A percentile compares a stretch with the other conserved stretches of the same genome.
Conservation (phyloP, 1,284 basidiomycete genomes). For the Fomitiporia mediterranea region DNA sequence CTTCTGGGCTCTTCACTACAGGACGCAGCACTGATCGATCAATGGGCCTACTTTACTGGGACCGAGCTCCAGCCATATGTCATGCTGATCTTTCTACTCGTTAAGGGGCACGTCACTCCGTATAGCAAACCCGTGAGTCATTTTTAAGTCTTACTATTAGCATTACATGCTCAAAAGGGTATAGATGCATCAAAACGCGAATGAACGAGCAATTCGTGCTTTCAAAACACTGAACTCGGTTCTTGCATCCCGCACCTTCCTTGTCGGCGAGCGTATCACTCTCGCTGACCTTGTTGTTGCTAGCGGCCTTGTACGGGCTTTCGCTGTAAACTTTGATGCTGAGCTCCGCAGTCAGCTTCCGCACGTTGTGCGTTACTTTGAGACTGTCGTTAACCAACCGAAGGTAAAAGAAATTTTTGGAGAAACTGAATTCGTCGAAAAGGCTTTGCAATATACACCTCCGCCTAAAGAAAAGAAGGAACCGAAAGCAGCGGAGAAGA, state of each 20-base stretch:
- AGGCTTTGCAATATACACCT: conserved; percentile 66
- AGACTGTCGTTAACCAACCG: conserved; percentile 84
- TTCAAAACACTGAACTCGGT: conserved; percentile 69
- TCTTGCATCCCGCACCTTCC: conserved; percentile 80
- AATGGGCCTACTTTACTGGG: conserved; percentile 65
- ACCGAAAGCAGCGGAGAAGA: conserved; percentile 45
- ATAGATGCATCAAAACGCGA: conserved; percentile 52
- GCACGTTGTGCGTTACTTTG: conserved; percentile 78
- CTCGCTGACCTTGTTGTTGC: conserved; percentile 84
- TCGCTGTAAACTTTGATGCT: conserved; percentile 57
- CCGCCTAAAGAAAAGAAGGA: conserved; percentile 72
- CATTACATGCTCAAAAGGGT: not conserved
- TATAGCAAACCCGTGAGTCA: conserved; percentile 62
- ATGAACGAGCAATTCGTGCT: conserved; percentile 50
- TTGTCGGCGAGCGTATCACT: conserved; percentile 92
- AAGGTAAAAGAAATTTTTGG: conserved; percentile 66
- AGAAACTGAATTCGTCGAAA: conserved; percentile 60
- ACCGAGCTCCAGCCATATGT: conserved; percentile 42
- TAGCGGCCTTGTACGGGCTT: conserved; percentile 47
- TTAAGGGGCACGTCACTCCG: conserved; percentile 42
- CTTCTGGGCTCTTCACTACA: conserved; percentile 54
- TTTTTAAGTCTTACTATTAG: not conserved
- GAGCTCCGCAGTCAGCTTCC: conserved; percentile 62
- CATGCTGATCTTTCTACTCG: conserved; percentile 30
- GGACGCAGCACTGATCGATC: conserved; percentile 58